A percentile compares a stretch with the other conserved stretches of the same genome.
Conservation (phyloP, 2,329 filamentous ascomycete genomes). For the Colletotrichum siamense region DNA sequence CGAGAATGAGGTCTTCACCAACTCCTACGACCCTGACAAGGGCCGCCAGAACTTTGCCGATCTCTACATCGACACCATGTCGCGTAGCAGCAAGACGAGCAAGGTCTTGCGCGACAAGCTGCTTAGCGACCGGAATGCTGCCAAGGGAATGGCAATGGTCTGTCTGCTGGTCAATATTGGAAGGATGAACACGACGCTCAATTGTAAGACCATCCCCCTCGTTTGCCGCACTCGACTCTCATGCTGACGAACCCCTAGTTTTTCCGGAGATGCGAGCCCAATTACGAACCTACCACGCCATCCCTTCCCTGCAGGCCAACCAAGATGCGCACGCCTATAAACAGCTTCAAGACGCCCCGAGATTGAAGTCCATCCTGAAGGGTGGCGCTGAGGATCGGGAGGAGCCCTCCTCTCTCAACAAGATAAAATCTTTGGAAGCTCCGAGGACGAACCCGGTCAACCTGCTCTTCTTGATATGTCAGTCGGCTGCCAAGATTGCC, state of each 20-base stretch:
- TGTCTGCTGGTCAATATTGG: conserved; percentile 97
- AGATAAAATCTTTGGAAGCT: conserved; percentile 71
- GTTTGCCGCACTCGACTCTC: not conserved
- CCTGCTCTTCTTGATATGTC: conserved; percentile 91
- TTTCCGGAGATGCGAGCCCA: conserved; percentile 99
- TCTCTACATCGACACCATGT: conserved; percentile 98
- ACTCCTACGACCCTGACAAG: conserved; percentile 78
- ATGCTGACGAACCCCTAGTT: conserved; percentile 61
- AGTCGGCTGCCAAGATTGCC: conserved; percentile 88
- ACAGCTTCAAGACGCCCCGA: conserved; percentile 93
- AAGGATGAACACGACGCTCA: conserved; percentile 97
- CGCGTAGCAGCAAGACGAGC: conserved; percentile 97
- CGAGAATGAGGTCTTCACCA: conserved; percentile 80
- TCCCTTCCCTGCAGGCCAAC: conserved; percentile 92
- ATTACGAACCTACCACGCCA: conserved; percentile 95
- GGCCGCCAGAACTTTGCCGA: conserved; percentile 81
- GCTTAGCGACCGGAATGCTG: conserved; percentile 86
- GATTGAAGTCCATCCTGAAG: conserved; percentile 96
- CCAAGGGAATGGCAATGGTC: conserved; percentile 99
- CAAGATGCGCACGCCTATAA: conserved; percentile 98
- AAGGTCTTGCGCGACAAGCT: conserved; percentile 98
- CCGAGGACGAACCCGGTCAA: conserved; percentile 95
- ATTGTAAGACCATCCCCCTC: conserved; percentile 70
- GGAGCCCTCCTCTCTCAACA: conserved; percentile 83
- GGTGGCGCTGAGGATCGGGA: conserved; percentile 89